Percentiles rank a stretch among this genome's conserved stretches.
These are phyloP conservation scores for Corylus avellana DNA, from an alignment of 306 rosid genomes.

Conservation along the genomic window DNA sequence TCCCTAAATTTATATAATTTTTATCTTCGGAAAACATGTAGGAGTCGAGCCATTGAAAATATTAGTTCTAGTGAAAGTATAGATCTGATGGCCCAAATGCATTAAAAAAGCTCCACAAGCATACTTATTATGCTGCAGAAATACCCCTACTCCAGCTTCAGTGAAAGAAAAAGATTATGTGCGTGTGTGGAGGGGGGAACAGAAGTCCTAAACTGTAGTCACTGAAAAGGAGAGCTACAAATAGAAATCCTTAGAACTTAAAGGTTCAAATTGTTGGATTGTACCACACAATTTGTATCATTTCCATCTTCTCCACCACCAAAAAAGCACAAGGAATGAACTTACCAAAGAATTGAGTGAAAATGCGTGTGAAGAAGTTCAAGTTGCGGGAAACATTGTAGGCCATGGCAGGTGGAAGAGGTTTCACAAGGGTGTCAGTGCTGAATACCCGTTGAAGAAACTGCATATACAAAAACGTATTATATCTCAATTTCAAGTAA, in stretches of 20 bases:
- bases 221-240: background rate
- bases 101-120: background rate
- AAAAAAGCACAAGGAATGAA: constrained; percentile 13
- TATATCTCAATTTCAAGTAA: constrained; percentile 6
- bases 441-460: constrained; percentile 88
- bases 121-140: background rate
- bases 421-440: constrained; percentile 89
- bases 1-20: background rate
- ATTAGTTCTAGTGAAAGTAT: background rate
- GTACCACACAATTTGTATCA: background rate
- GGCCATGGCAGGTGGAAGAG: constrained; percentile 86
- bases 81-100: background rate
- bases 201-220: background rate
- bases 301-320: constrained; percentile 9
- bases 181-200: background rate
- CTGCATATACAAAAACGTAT: constrained; percentile 48
- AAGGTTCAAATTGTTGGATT: background rate
- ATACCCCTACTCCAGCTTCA: background rate
- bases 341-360: constrained; percentile 95
- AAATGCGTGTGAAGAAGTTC: constrained; percentile 94
- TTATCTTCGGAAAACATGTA: background rate
- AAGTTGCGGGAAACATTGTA: constrained; percentile 87
- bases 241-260: background rate
- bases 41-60: background rate
- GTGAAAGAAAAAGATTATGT: background rate